Evolutionary conservation across 2,329 filamentous ascomycete genomes (phyloP), one percentile per base, ranked within the genome.

Genomic region (Gremmenia infestans): DNA sequence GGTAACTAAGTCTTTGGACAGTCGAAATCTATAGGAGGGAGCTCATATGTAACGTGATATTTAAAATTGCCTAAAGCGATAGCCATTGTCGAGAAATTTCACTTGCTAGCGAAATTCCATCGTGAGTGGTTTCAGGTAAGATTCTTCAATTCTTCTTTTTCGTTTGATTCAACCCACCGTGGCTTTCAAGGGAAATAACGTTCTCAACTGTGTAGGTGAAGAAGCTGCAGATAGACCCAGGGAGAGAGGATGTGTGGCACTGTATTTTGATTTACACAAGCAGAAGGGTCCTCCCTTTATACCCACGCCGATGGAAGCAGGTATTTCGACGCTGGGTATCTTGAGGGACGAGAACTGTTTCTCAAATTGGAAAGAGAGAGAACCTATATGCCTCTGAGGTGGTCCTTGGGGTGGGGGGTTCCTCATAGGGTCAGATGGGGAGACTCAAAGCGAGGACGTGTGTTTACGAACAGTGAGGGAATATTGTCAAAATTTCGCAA

Each of bases 241-340:
- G 36, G 15, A 39, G 15, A 39, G 5, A 14, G 12, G 11, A 39
- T n/a, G 12, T n/a, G 12, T 14, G 11, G 36, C 12, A 39, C 5
- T 1, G 3, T 22, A 22, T 3, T 22, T n/a, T 39, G 15, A n/a
- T 6, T 39, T 1, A 39, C 36, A 6, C 4, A 39, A 39, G 36
- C 15, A 37, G 53, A 42, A 45, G 32, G 3, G 1, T 43, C 37
- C 11, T 56, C 39, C 8, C 49, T 52, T n/a, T 53, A 50, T 45
- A 50, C 53, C 46, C 53, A 56, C 23, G 17, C n/a, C 9, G 43
- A 53, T 17, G 45, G 49, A 3, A 49, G 36, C 11, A 25, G 15
- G 4, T 56, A 56, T 23, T 23, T 4, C 50, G 40, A 52, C 5
- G 50, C 50, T n/a, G 42, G 39, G 23, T 2, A 17, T 4, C 28